Evolutionary conservation across 805 yeast species (phyloP).

Genomic region (Zygosaccharomyces lentus): DNA sequence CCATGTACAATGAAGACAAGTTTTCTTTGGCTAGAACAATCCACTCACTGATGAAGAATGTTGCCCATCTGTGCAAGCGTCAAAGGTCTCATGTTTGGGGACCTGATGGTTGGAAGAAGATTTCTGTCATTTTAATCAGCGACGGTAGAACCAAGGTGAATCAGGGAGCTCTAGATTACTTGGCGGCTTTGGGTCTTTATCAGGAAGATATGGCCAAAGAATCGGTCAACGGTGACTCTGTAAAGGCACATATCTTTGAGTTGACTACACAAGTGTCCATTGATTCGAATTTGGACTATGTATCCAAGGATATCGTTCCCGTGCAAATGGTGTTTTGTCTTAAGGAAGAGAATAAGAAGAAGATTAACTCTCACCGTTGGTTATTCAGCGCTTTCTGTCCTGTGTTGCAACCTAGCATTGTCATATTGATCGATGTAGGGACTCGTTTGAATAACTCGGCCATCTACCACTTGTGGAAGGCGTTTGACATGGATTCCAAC

Average conservation of each 20-base stretch:
- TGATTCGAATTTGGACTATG: constrained; percentile 82
- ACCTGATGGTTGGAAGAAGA: constrained; percentile 92
- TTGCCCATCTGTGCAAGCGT: constrained; percentile 81
- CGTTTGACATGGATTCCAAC: constrained; percentile 91
- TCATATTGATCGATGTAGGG: constrained; percentile 92
- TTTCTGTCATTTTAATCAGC: constrained; percentile 84
- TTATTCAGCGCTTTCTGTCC: constrained; percentile 94
- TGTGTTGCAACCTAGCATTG: constrained; percentile 82
- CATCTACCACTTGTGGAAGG: constrained; percentile 92
- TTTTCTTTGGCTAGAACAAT: constrained; percentile 83
- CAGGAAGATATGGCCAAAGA: constrained; percentile 98
- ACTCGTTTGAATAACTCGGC: constrained; percentile 89
- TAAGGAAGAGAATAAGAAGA: constrained; percentile 87
- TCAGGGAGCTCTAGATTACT: constrained; percentile 77
- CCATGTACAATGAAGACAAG: constrained; percentile 98
- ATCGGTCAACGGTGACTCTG: constrained; percentile 84
- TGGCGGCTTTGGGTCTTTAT: constrained; percentile 93
- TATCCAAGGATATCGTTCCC: constrained; percentile 88
- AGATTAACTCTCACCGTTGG: constrained; percentile 98
- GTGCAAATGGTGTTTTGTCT: constrained; percentile 90
- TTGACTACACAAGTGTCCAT: constrained; percentile 93
- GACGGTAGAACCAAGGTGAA: constrained; percentile 92
- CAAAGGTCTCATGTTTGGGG: constrained; percentile 89
- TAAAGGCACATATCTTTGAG: constrained; percentile 90
- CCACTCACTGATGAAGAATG: constrained; percentile 90